These are phyloP conservation scores for Chrysochromulina tobinii DNA, from an alignment of 78 protist species.

Conservation along the genomic window DNA sequence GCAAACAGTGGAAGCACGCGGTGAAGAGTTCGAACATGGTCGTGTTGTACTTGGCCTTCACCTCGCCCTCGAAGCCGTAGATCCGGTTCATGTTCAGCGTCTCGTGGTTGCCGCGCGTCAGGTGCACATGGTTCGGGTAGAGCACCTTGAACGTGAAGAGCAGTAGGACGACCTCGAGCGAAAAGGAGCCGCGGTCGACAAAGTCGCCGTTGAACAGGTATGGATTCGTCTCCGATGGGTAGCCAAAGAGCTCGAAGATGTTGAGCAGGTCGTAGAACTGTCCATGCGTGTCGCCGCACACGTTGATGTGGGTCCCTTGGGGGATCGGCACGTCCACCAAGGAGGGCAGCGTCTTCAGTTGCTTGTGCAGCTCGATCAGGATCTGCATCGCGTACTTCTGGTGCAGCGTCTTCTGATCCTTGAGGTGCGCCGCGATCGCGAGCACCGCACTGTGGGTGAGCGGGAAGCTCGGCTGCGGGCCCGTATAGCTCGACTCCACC, in stretches of 20 bases:
- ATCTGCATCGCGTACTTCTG: not conserved
- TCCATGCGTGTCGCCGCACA: constrained; percentile 54
- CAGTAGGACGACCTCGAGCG: constrained; percentile 14
- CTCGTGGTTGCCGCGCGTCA: constrained; percentile 59
- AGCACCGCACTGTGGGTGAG: not conserved
- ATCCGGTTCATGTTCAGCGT: not conserved
- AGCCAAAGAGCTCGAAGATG: constrained; percentile 23
- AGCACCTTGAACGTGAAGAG: constrained; percentile 37
- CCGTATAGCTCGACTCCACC: not conserved
- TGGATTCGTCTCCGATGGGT: not conserved
- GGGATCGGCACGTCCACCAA: constrained; percentile 22
- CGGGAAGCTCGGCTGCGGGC: not conserved
- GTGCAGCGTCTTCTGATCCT: not conserved
- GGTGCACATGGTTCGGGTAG: constrained; percentile 40
- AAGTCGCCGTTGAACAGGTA: constrained; percentile 55
- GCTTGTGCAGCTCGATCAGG: not conserved
- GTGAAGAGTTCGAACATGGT: not conserved
- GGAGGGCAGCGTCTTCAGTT: not conserved
- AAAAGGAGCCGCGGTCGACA: constrained; percentile 55
- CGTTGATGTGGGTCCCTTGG: not conserved
- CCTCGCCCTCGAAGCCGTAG: constrained; percentile 45
- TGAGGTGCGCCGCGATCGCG: not conserved
- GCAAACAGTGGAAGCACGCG: not conserved
- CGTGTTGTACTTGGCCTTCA: constrained; percentile 7
- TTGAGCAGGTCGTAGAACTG: constrained; percentile 55